Conservation (phyloP, 768 basidiomycete genomes). For the Trametes cingulata region DNA sequence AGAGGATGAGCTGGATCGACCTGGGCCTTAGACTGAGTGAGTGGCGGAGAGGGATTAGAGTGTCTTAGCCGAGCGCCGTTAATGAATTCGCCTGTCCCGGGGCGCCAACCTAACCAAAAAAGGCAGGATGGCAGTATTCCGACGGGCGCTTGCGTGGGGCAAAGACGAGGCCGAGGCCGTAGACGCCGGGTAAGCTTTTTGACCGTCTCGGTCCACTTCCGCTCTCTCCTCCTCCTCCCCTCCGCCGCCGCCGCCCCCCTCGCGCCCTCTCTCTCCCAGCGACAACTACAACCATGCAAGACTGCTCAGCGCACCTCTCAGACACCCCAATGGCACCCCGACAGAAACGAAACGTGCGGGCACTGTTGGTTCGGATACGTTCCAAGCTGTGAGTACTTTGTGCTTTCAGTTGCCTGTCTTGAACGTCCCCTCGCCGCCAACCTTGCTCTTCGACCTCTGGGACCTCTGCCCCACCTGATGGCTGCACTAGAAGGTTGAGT, state of each 20-base stretch:
- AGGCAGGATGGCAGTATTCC: background rate
- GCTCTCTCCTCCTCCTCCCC: constrained; percentile 1
- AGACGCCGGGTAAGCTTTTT: constrained; percentile 22
- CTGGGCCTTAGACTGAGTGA: constrained; percentile 1
- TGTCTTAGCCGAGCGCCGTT: constrained; percentile 4
- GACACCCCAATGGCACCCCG: background rate
- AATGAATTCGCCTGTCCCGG: background rate
- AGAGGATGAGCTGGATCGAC: background rate
- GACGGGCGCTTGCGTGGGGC: constrained; percentile 1
- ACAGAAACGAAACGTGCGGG: constrained; percentile 1
- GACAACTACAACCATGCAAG: constrained; percentile 6
- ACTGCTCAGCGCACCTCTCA: background rate
- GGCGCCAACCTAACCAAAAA: background rate
- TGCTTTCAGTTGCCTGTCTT: background rate
- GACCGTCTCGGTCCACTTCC: constrained; percentile 11
- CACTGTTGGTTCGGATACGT: constrained; percentile 12
- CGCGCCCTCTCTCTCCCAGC: background rate
- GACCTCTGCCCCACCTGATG: background rate
- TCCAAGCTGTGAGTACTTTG: constrained; percentile 13
- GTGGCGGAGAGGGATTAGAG: constrained; percentile 1
- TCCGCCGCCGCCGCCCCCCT: background rate
- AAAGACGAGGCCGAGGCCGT: background rate
- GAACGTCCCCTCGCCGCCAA: background rate
- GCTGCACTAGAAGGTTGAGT: background rate
- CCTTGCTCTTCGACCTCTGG: background rate